Evolutionary conservation across 768 basidiomycete genomes (phyloP).

Genomic region (Coprinopsis marcescibilis): DNA sequence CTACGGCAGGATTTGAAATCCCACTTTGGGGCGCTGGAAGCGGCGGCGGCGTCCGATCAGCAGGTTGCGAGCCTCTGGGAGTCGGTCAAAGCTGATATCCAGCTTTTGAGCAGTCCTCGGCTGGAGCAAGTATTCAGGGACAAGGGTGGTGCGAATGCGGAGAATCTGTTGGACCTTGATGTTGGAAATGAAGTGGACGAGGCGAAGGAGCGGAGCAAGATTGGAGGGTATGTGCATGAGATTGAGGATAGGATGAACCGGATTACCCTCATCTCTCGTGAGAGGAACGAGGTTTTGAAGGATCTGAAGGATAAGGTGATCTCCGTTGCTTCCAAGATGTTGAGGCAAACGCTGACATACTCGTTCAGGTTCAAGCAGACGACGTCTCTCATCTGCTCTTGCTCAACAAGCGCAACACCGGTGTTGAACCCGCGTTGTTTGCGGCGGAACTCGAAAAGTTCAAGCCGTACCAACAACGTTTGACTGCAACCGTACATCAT

Average conservation of each 20-base stretch:
- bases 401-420: conserved; percentile 79
- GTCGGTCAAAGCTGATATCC: conserved; percentile 58
- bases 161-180: conserved; percentile 61
- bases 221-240: conserved; percentile 59
- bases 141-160: conserved; percentile 32
- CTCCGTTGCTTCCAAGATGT: neutral
- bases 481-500: conserved; percentile 71
- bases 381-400: conserved; percentile 94
- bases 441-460: conserved; percentile 95
- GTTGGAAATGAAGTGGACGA: conserved; percentile 56
- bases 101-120: conserved; percentile 50
- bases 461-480: conserved; percentile 79
- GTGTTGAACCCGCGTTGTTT: conserved; percentile 83
- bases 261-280: conserved; percentile 77
- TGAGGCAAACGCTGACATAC: neutral
- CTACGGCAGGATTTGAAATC: conserved; percentile 76
- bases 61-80: conserved; percentile 76
- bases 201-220: conserved; percentile 61
- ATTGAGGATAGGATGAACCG: conserved; percentile 75
- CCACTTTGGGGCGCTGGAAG: conserved; percentile 53
- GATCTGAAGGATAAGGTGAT: conserved; percentile 93
- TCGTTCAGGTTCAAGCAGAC: conserved; percentile 78
- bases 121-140: conserved; percentile 61
- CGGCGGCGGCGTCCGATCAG: conserved; percentile 72
- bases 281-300: conserved; percentile 81